These are phyloP conservation scores for Penicillium cosmopolitanum DNA, from an alignment of 495 filamentous ascomycete genomes.

Conservation along the genomic window DNA sequence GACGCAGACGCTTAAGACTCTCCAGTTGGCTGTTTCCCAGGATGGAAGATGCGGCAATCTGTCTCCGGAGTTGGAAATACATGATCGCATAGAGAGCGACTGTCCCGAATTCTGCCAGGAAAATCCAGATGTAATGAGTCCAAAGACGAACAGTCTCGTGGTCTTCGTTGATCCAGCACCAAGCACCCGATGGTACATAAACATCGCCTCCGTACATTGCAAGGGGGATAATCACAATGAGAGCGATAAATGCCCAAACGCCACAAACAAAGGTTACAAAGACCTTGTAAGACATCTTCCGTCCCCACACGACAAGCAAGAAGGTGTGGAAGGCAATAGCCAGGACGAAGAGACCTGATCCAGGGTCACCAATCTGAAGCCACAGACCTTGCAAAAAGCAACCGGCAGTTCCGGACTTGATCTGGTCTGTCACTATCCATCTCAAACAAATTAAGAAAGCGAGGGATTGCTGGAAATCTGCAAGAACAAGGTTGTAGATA, in stretches of 20 bases:
- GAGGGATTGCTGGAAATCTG: constrained; percentile 71
- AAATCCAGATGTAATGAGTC: constrained; percentile 82
- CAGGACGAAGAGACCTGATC: constrained; percentile 70
- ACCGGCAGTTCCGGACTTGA: constrained; percentile 56
- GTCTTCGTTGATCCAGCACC: constrained; percentile 72
- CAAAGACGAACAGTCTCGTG: constrained; percentile 66
- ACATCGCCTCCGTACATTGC: constrained; percentile 58
- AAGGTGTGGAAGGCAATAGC: constrained; percentile 74
- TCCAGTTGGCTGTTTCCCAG: constrained; percentile 42
- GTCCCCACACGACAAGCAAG: constrained; percentile 61
- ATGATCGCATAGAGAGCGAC: constrained; percentile 66
- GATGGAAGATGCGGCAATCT: constrained; percentile 45
- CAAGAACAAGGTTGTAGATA: constrained; percentile 73
- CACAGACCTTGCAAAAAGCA: constrained; percentile 77
- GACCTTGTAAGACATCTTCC: constrained; percentile 54
- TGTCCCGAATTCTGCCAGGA: constrained; percentile 67
- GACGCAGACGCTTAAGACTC: constrained; percentile 44
- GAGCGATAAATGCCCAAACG: constrained; percentile 63
- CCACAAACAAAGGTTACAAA: constrained; percentile 55
- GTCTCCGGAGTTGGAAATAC: constrained; percentile 60
- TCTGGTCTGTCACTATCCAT: constrained; percentile 59
- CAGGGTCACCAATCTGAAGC: constrained; percentile 70
- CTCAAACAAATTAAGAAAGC: constrained; percentile 69
- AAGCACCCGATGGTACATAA: constrained; percentile 64
- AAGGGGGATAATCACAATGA: constrained; percentile 60